These are phyloP conservation scores for Boletus sp. DNA, from an alignment of 768 basidiomycete genomes.

Conservation along the genomic window DNA sequence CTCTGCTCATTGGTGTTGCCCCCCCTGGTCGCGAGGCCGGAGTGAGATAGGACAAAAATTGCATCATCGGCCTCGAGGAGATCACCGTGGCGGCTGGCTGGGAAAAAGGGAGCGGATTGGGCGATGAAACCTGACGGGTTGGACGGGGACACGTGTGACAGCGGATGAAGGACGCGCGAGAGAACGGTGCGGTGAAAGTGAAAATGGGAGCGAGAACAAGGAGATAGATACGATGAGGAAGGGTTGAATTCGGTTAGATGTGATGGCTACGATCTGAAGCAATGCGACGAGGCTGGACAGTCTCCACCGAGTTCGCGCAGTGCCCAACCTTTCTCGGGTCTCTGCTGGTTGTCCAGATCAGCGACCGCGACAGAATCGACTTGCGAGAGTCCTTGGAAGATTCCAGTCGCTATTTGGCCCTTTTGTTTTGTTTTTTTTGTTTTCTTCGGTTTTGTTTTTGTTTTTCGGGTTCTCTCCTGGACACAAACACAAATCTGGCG, in stretches of 20 bases:
- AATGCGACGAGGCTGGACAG: neutral
- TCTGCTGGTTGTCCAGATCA: neutral
- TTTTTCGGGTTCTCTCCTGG: too few relatives aligned
- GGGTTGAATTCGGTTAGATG: neutral
- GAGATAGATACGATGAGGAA: neutral
- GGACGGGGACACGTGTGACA: neutral
- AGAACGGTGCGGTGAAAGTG: neutral
- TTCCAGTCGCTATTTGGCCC: neutral
- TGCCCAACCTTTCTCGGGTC: neutral
- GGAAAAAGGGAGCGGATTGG: neutral
- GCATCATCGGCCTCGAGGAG: constrained; percentile 1
- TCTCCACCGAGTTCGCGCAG: neutral
- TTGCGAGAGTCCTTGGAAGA: constrained; percentile 1
- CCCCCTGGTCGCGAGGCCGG: constrained; percentile 3
- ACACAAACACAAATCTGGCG: neutral
- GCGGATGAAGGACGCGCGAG: neutral
- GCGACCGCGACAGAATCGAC: neutral
- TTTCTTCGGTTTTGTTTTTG: neutral
- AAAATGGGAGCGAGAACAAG: too few relatives aligned
- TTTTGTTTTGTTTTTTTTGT: neutral
- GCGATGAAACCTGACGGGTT: neutral
- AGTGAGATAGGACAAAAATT: neutral
- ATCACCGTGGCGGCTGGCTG: neutral
- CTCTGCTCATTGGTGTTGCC: constrained; percentile 8
- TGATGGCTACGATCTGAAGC: neutral